Evolutionary conservation across 2,329 filamentous ascomycete species (phyloP).

Genomic region (Atkinsonella hypoxylon): DNA sequence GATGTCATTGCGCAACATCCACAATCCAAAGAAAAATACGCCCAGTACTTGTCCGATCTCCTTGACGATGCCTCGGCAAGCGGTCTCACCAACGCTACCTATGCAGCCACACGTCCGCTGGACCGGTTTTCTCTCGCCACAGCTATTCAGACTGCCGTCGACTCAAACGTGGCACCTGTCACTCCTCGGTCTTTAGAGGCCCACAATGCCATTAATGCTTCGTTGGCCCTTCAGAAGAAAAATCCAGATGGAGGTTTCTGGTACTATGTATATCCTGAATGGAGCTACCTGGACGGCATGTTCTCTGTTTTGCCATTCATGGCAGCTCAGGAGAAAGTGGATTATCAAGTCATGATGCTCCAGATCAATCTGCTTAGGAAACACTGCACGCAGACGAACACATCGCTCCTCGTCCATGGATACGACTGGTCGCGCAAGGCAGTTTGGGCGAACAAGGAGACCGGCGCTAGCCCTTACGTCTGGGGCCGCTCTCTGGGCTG

Average conservation of each 20-base stretch:
- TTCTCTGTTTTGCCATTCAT: conserved; percentile 34
- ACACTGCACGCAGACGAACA: conserved; percentile 3
- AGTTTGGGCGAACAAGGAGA: conserved; percentile 37
- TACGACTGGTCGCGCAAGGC: conserved; percentile 38
- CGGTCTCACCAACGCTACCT: conserved; percentile 7
- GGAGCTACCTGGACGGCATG: conserved; percentile 43
- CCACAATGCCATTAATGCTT: conserved; percentile 10
- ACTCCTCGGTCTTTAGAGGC: conserved; percentile 5
- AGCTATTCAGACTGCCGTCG: conserved; percentile 7
- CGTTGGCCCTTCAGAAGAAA: conserved; percentile 13
- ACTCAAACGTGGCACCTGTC: not conserved
- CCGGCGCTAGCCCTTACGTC: conserved; percentile 37
- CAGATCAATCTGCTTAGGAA: conserved; percentile 11
- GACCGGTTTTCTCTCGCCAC: conserved; percentile 14
- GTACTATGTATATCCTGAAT: conserved; percentile 33
- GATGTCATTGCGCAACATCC: conserved; percentile 10
- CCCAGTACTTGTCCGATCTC: conserved; percentile 8
- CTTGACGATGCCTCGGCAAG: conserved; percentile 8
- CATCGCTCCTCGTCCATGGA: conserved; percentile 30
- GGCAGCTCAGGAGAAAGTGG: conserved; percentile 7
- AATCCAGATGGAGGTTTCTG: conserved; percentile 23
- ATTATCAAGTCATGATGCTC: conserved; percentile 12
- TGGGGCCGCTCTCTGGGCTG: conserved; percentile 44
- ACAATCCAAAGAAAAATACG: conserved; percentile 2
- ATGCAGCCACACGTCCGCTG: conserved; percentile 10